These are phyloP conservation scores for Ascocoryne sarcoides DNA, from an alignment of 2,329 filamentous ascomycete genomes.

Conservation along the genomic window DNA sequence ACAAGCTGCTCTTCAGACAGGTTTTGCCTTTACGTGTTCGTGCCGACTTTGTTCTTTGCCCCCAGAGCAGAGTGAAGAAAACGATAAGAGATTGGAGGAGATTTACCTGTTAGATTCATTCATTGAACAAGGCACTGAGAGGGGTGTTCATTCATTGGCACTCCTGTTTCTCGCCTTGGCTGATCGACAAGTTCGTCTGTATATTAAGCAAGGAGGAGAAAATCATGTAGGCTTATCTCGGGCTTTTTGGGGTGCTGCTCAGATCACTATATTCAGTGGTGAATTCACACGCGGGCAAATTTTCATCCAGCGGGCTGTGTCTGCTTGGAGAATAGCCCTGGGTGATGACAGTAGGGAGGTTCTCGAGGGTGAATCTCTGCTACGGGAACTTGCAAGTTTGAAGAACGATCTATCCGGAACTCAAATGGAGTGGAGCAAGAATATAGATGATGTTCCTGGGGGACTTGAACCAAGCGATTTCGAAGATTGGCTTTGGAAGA, in stretches of 20 bases:
- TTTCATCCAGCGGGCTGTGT: constrained; percentile 21
- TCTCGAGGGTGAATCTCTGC: constrained; percentile 7
- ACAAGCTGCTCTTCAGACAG: constrained; percentile 20
- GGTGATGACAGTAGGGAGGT: constrained; percentile 11
- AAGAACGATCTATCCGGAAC: constrained; percentile 9
- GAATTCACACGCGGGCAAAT: constrained; percentile 27
- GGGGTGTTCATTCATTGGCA: too few species aligned
- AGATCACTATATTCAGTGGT: constrained; percentile 25
- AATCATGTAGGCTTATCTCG: constrained; percentile 17
- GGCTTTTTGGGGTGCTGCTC: constrained; percentile 23
- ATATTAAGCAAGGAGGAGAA: constrained; percentile 18
- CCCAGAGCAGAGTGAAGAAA: constrained; percentile 24
- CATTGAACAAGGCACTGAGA: too few species aligned
- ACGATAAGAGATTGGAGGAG: constrained; percentile 23
- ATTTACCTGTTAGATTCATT: constrained; percentile 22
- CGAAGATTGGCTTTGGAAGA: constrained; percentile 20
- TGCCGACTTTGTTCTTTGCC: constrained; percentile 32
- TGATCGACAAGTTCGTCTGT: constrained; percentile 24
- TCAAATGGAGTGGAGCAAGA: constrained; percentile 13
- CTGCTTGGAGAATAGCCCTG: constrained; percentile 7
- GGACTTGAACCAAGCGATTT: constrained; percentile 11
- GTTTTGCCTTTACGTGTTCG: constrained; percentile 30
- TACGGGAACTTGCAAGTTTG: too few species aligned
- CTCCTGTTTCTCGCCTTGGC: too few species aligned
- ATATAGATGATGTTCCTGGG: constrained; percentile 10